A percentile compares a stretch with the other conserved stretches of the same genome.
phyloP scores from a whole-genome alignment of 2,329 filamentous ascomycete genomes.

The Fusarium tjaetaba region DNA sequence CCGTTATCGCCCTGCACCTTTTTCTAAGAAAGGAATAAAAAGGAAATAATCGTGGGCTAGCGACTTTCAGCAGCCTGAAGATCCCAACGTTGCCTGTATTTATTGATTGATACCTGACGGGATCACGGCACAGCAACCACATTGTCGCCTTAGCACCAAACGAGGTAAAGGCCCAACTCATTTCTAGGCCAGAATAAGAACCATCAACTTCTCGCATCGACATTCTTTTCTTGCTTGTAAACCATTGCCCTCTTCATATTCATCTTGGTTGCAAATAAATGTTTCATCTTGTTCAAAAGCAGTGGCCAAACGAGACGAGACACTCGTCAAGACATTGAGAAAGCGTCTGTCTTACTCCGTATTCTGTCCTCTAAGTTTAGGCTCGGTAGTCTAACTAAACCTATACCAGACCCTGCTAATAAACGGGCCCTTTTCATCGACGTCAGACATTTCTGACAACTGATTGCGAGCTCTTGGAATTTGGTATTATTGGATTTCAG shows the following conservation, averaged over 20 bases:
- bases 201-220: background rate
- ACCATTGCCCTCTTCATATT: background rate
- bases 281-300: background rate
- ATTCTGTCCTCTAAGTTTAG: constrained; percentile 10
- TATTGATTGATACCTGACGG: constrained; percentile 13
- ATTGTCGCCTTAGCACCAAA: constrained; percentile 1
- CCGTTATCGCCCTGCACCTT: constrained; percentile 6
- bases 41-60: background rate
- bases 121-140: constrained; percentile 22
- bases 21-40: background rate
- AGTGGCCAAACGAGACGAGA: constrained; percentile 9
- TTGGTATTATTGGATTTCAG: background rate
- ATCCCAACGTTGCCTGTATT: background rate
- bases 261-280: background rate
- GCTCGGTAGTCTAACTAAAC: constrained; percentile 2
- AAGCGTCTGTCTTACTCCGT: background rate
- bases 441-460: constrained; percentile 20
- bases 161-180: constrained; percentile 9
- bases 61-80: background rate
- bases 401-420: background rate
- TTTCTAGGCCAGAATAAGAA: background rate
- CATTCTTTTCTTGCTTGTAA: background rate
- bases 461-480: constrained; percentile 3
- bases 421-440: constrained; percentile 11
- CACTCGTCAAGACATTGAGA: constrained; percentile 10